phyloP scores from a whole-genome alignment of 2,329 filamentous ascomycete species.

The Ilyonectria sp. region DNA sequence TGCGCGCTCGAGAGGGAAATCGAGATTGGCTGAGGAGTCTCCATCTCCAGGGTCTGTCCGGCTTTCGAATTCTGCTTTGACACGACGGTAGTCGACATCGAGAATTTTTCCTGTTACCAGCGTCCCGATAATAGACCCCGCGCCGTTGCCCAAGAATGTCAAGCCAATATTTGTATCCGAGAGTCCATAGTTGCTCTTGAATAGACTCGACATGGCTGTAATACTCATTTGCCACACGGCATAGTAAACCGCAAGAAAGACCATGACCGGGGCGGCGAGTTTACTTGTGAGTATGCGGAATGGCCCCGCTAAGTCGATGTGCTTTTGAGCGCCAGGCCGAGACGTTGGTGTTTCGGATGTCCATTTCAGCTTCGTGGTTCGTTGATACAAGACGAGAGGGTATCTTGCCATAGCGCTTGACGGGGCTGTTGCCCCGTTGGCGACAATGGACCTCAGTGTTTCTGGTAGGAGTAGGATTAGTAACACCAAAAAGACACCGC shows the following conservation, averaged over 20 bases:
- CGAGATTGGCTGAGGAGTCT: not conserved
- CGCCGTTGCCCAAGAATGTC: conserved; percentile 69
- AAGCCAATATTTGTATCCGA: conserved; percentile 62
- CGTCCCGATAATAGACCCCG: conserved; percentile 68
- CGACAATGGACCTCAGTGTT: conserved; percentile 34
- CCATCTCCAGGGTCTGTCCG: not conserved
- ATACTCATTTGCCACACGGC: conserved; percentile 70
- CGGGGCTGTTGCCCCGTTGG: conserved; percentile 60
- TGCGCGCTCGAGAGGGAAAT: conserved; percentile 66
- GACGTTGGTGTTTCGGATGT: not conserved
- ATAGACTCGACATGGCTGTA: conserved; percentile 66
- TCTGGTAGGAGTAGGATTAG: conserved; percentile 27
- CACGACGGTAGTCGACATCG: conserved; percentile 64
- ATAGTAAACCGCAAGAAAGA: conserved; percentile 66
- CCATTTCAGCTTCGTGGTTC: conserved; percentile 46
- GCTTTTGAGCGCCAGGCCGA: conserved; percentile 43
- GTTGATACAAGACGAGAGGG: conserved; percentile 54
- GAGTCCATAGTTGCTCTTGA: conserved; percentile 60
- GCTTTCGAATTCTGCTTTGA: conserved; percentile 47
- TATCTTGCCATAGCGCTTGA: conserved; percentile 41
- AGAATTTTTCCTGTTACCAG: conserved; percentile 67
- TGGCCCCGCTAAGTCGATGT: conserved; percentile 61
- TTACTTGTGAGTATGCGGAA: conserved; percentile 63
- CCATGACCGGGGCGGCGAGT: conserved; percentile 59
- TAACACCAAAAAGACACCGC: conserved; percentile 18